These are phyloP conservation scores for Aspergillus felis DNA, from an alignment of 2,329 filamentous ascomycete species.

Conservation along the genomic window DNA sequence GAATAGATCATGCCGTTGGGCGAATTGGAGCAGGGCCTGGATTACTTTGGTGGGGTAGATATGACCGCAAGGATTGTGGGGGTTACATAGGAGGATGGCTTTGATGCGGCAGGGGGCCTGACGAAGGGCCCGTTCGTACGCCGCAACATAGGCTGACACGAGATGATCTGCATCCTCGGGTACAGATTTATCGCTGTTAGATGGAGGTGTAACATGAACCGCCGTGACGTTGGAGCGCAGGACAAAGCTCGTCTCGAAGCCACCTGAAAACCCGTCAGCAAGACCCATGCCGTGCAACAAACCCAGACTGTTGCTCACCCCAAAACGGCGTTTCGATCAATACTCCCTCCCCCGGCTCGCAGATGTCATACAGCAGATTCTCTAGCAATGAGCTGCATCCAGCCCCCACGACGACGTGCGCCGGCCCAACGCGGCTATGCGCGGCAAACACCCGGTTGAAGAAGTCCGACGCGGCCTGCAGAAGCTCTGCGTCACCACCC, in stretches of 20 bases:
- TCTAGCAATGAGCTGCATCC: not conserved
- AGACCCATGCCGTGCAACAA: not conserved
- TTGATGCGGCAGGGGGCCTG: not conserved
- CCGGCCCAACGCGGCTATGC: not conserved
- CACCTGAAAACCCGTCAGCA: not conserved
- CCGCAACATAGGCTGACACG: not conserved
- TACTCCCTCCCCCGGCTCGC: not conserved
- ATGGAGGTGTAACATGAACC: not conserved
- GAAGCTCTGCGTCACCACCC: not conserved
- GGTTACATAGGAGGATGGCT: not conserved
- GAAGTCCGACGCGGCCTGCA: not conserved
- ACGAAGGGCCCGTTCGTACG: not conserved
- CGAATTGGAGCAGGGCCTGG: not conserved
- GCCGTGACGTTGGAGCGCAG: not conserved
- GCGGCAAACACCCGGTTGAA: not conserved
- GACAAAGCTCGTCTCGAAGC: not conserved
- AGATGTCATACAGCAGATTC: not conserved
- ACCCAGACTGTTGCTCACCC: not conserved
- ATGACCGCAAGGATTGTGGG: not conserved
- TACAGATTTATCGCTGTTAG: not conserved
- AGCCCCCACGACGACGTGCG: not conserved
- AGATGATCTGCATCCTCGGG: not conserved
- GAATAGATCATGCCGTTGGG: not conserved
- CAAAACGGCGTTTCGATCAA: not conserved
- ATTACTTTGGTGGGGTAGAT: not conserved